phyloP scores from a whole-genome alignment of 768 basidiomycete genomes.

The Pleurotus tuoliensis region DNA sequence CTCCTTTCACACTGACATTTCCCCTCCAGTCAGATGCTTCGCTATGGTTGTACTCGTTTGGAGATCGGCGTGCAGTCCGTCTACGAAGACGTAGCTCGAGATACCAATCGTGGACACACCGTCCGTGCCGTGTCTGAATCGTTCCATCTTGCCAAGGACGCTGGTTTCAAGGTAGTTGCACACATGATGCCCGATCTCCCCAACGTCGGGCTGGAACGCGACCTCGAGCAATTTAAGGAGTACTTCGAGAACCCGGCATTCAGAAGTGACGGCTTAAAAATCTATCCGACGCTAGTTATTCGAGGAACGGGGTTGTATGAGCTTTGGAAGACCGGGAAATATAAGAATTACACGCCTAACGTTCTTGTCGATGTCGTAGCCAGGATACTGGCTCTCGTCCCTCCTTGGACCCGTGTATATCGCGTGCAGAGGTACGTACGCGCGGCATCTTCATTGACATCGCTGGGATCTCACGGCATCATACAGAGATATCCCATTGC shows the following conservation, averaged over 20 bases:
- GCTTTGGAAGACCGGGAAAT: conserved; percentile 93
- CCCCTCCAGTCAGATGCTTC: conserved; percentile 86
- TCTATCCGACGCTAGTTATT: conserved; percentile 98
- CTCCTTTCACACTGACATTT: conserved; percentile 2
- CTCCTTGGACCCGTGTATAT: conserved; percentile 98
- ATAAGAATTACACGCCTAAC: conserved; percentile 99
- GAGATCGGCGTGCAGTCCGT: conserved; percentile 99
- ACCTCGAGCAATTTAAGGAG: conserved; percentile 98
- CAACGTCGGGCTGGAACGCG: conserved; percentile 95
- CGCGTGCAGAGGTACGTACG: conserved; percentile 81
- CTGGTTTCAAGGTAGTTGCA: conserved; percentile 98
- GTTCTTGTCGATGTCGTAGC: conserved; percentile 97
- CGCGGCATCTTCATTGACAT: background rate
- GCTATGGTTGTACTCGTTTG: conserved; percentile 96
- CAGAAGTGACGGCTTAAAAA: conserved; percentile 94
- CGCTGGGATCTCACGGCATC: conserved; percentile 6
- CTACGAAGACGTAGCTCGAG: conserved; percentile 98
- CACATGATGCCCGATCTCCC: conserved; percentile 99
- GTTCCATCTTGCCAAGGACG: conserved; percentile 97
- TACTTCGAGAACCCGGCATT: conserved; percentile 99
- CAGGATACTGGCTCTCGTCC: conserved; percentile 90
- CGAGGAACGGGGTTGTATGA: conserved; percentile 95
- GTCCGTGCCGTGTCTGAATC: conserved; percentile 96
- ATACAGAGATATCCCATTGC: conserved; percentile 90
- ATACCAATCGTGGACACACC: conserved; percentile 98